Percentiles rank a stretch among this genome's conserved stretches.
Conservation (phyloP, 2,329 filamentous ascomycete genomes). For the Alternaria hordeiaustralica region DNA sequence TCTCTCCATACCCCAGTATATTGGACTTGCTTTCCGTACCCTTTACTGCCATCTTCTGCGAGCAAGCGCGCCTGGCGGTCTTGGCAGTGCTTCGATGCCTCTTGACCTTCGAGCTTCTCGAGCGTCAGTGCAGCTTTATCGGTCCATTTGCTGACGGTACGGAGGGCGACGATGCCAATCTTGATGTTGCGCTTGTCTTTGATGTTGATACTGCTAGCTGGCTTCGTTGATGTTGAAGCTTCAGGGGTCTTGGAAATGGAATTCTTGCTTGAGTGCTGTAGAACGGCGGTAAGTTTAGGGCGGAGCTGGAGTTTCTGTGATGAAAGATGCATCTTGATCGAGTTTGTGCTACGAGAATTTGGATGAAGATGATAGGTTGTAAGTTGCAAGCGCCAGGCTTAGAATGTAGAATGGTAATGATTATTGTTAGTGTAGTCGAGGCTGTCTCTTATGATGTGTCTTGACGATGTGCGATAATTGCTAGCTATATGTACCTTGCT, state of each 20-base stretch:
- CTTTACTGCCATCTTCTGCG: too few species aligned
- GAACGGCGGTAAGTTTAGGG: not conserved
- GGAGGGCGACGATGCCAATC: not conserved
- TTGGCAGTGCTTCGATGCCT: not conserved
- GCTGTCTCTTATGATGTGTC: too few species aligned
- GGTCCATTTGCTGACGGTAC: conserved; percentile 4
- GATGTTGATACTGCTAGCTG: not conserved
- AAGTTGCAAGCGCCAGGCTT: too few species aligned
- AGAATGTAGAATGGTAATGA: too few species aligned
- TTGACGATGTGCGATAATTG: too few species aligned
- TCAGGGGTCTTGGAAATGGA: not conserved
- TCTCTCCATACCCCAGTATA: not conserved
- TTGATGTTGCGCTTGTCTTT: conserved; percentile 3
- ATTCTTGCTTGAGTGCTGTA: not conserved
- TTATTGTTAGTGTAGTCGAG: too few species aligned
- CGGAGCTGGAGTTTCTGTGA: not conserved
- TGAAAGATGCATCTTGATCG: not conserved
- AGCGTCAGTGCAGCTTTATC: conserved; percentile 8
- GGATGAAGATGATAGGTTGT: too few species aligned
- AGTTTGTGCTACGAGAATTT: too few species aligned
- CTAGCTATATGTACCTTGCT: too few species aligned
- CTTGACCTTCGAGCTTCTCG: conserved; percentile 3
- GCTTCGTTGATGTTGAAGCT: not conserved
- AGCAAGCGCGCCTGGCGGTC: not conserved
- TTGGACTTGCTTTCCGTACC: not conserved